These are phyloP conservation scores for Cicer judaicum DNA, from an alignment of 306 rosid species.

Conservation along the genomic window DNA sequence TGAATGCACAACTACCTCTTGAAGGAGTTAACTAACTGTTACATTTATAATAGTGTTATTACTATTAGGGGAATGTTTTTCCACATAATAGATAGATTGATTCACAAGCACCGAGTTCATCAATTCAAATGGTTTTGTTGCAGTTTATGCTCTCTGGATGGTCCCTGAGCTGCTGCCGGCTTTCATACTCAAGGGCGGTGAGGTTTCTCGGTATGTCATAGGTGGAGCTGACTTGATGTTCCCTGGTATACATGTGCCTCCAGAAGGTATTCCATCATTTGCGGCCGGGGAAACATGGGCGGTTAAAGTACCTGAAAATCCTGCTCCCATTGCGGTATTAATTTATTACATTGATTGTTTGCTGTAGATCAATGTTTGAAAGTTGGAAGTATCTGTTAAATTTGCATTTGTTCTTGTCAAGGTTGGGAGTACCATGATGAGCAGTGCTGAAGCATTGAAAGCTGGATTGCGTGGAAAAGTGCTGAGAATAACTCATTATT, in stretches of 20 bases:
- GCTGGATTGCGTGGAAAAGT: slow-evolving; percentile 96
- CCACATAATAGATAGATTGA: background rate
- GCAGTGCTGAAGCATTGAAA: slow-evolving; percentile 75
- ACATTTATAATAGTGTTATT: background rate
- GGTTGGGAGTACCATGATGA: slow-evolving; percentile 96
- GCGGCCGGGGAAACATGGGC: slow-evolving; percentile 79
- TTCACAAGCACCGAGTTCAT: background rate
- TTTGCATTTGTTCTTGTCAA: slow-evolving; percentile 41
- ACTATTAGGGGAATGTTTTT: background rate
- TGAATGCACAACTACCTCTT: too few species aligned
- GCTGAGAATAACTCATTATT: slow-evolving; percentile 80
- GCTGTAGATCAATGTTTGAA: background rate
- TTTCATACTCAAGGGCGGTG: slow-evolving; percentile 86
- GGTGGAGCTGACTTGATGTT: slow-evolving; percentile 99
- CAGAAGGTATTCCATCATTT: slow-evolving; percentile 84
- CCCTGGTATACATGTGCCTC: slow-evolving; percentile 85
- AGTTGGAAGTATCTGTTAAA: slow-evolving; percentile 7
- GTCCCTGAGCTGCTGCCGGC: slow-evolving; percentile 84
- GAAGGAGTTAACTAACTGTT: background rate
- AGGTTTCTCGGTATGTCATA: slow-evolving; percentile 78
- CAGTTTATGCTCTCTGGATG: slow-evolving; percentile 93
- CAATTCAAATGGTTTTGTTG: slow-evolving; percentile 5
- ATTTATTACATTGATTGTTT: background rate
- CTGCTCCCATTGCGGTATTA: slow-evolving; percentile 87
- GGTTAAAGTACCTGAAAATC: slow-evolving; percentile 92